Percentiles rank a stretch among this genome's conserved stretches.
These are phyloP conservation scores for Russula compacta DNA, from an alignment of 768 basidiomycete species.

Conservation along the genomic window DNA sequence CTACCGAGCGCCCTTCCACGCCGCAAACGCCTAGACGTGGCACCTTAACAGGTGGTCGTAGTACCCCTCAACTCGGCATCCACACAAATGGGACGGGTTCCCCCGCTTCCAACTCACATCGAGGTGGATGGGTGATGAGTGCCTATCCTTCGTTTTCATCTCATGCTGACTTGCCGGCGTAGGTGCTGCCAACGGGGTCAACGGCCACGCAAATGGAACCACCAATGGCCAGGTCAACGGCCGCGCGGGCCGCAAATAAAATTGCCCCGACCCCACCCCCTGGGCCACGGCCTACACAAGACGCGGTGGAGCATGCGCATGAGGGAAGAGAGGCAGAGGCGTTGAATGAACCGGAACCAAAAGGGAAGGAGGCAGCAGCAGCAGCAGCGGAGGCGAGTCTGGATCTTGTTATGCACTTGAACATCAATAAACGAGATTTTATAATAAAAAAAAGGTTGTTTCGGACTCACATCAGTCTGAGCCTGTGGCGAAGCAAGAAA, in stretches of 20 bases:
- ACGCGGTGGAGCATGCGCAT: not conserved
- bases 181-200: slow-evolving; percentile 13
- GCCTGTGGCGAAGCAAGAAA: not conserved
- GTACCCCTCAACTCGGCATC: slow-evolving; percentile 7
- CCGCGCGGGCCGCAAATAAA: slow-evolving; percentile 3
- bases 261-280: not conserved
- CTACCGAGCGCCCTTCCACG: slow-evolving; percentile 3
- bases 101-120: slow-evolving; percentile 6
- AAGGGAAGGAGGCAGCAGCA: slow-evolving; percentile 6
- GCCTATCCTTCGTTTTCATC: slow-evolving; percentile 16
- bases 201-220: slow-evolving; percentile 9
- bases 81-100: slow-evolving; percentile 6
- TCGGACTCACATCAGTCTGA: slow-evolving; percentile 1
- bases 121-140: slow-evolving; percentile 22
- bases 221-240: not conserved
- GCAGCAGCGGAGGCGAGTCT: slow-evolving; percentile 19
- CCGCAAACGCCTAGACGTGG: slow-evolving; percentile 11
- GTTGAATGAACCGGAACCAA: not conserved
- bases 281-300: slow-evolving; percentile 1
- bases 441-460: slow-evolving; percentile 14
- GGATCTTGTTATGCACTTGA: slow-evolving; percentile 16
- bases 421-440: slow-evolving; percentile 16
- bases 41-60: slow-evolving; percentile 10
- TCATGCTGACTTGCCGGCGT: slow-evolving; percentile 14
- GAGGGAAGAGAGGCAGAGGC: not conserved